Conservation (phyloP, 1,284 basidiomycete genomes). For the Ceratobasidium sp. region DNA sequence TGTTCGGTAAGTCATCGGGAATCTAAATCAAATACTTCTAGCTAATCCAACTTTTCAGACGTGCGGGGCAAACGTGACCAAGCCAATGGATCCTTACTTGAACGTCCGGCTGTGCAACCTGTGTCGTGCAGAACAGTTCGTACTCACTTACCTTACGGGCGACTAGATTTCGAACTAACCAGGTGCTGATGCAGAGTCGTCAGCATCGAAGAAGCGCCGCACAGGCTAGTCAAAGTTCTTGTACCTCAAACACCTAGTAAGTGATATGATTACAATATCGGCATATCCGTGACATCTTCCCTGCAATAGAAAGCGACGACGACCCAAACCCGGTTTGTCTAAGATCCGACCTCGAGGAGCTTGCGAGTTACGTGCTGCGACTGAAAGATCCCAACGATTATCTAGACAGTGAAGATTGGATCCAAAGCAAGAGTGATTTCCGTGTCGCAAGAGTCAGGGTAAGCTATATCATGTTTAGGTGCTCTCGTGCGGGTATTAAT, state of each 20-base stretch:
- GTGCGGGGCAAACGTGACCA: neutral
- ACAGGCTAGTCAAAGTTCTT: neutral
- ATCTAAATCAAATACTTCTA: neutral
- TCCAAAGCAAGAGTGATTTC: no score
- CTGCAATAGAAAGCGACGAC: neutral
- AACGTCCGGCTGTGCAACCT: conserved; percentile 6
- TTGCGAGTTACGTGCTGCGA: no score
- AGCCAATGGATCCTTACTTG: conserved; percentile 15
- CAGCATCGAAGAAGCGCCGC: neutral
- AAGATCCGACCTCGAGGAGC: neutral
- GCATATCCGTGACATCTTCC: neutral
- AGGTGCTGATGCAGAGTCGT: neutral
- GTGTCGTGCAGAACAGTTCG: conserved; percentile 1
- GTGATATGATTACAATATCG: neutral
- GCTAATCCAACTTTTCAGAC: neutral
- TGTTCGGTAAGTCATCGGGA: conserved; percentile 30
- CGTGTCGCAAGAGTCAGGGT: no score
- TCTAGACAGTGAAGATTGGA: no score
- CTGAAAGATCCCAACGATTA: no score
- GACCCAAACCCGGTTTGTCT: neutral
- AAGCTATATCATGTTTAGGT: no score
- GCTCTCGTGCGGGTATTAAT: no score
- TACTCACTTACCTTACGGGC: no score
- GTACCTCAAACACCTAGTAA: neutral
- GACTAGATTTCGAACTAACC: neutral